phyloP scores from a whole-genome alignment of 768 basidiomycete species.

The Mycena vitilis region DNA sequence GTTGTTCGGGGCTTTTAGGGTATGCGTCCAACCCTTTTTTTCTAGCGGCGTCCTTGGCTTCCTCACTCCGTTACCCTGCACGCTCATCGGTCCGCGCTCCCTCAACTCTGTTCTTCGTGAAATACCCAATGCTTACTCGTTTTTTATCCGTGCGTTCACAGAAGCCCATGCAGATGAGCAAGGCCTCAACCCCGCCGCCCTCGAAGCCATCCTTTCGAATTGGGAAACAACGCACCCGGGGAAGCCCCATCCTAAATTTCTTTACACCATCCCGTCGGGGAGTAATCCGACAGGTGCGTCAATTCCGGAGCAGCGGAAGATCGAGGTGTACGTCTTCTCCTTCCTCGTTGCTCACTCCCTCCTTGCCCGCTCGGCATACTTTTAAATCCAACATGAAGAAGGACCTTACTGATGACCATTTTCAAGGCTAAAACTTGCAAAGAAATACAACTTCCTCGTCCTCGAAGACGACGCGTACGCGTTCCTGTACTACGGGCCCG shows the following conservation, averaged over 20 bases:
- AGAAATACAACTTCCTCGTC: slow-evolving; percentile 66
- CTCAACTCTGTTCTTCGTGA: not conserved
- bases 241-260: slow-evolving; percentile 67
- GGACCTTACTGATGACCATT: too few relatives aligned
- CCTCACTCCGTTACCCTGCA: slow-evolving; percentile 31
- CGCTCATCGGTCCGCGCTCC: slow-evolving; percentile 39
- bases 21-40: not conserved
- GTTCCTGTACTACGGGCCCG: slow-evolving; percentile 35
- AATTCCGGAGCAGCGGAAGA: slow-evolving; percentile 33
- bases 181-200: slow-evolving; percentile 61
- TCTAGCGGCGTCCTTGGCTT: slow-evolving; percentile 31
- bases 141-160: slow-evolving; percentile 42
- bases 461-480: slow-evolving; percentile 52
- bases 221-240: slow-evolving; percentile 62
- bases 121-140: too few relatives aligned
- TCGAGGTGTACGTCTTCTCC: slow-evolving; percentile 26
- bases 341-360: too few relatives aligned
- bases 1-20: not conserved
- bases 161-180: slow-evolving; percentile 70
- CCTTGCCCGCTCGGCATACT: too few relatives aligned
- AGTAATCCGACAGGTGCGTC: slow-evolving; percentile 48
- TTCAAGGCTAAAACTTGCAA: slow-evolving; percentile 64
- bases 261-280: slow-evolving; percentile 72
- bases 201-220: slow-evolving; percentile 57
- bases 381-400: too few relatives aligned